These are phyloP conservation scores for Hemisphaericaspora nanyangensis DNA, from an alignment of 805 yeast genomes.

Conservation along the genomic window DNA sequence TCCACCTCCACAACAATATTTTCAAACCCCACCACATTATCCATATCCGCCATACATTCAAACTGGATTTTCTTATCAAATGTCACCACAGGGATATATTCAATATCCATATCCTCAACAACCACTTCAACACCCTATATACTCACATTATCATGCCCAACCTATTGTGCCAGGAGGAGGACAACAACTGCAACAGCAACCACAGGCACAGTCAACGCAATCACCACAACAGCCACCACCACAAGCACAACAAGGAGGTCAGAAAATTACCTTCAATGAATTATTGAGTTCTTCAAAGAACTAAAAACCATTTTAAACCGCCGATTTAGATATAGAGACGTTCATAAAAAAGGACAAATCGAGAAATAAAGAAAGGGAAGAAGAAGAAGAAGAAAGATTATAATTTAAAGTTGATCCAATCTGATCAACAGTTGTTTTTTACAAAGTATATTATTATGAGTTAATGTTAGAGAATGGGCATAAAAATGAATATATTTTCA, in stretches of 20 bases:
- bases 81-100: constrained; percentile 29
- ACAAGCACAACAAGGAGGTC: constrained; percentile 18
- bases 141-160: constrained; percentile 8
- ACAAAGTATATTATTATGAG: too few species aligned
- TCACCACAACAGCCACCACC: constrained; percentile 9
- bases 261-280: constrained; percentile 38
- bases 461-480: too few species aligned
- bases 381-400: too few species aligned
- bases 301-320: too few species aligned
- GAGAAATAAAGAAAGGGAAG: too few species aligned
- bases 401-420: too few species aligned
- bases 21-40: constrained; percentile 6
- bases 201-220: constrained; percentile 9
- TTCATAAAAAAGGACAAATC: too few species aligned
- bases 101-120: constrained; percentile 21
- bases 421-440: too few species aligned
- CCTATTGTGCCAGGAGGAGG: constrained; percentile 19
- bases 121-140: constrained; percentile 5
- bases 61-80: constrained; percentile 30
- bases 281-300: constrained; percentile 13
- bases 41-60: constrained; percentile 15
- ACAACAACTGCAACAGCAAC: constrained; percentile 13
- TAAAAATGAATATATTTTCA: too few species aligned
- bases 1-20: constrained; percentile 10
- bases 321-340: too few species aligned